Percentiles rank a stretch among this genome's conserved stretches.
phyloP scores from a whole-genome alignment of 768 basidiomycete genomes.

The Paxillus involutus region DNA sequence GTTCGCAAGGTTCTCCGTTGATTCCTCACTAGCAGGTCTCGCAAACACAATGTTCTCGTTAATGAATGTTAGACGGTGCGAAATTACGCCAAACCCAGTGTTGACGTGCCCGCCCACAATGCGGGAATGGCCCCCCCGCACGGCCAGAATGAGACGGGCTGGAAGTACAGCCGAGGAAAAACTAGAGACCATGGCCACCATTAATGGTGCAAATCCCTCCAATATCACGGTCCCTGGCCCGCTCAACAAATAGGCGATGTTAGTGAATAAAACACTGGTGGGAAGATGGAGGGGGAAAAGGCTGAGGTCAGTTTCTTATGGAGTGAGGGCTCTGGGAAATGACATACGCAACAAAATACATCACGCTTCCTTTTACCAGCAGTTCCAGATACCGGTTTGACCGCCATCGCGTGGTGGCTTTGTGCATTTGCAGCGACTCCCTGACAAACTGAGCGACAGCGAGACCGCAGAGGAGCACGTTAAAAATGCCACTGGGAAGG shows the following conservation, averaged over 20 bases:
- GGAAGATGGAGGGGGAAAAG: too few relatives aligned
- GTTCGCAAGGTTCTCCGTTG: background rate
- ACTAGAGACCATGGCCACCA: too few relatives aligned
- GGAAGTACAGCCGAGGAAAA: background rate
- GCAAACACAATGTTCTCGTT: background rate
- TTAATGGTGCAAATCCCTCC: too few relatives aligned
- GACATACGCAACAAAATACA: background rate
- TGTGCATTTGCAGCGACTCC: background rate
- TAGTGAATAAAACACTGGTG: too few relatives aligned
- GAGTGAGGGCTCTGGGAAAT: too few relatives aligned
- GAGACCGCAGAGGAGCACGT: background rate
- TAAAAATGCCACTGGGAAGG: background rate
- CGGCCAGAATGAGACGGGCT: background rate
- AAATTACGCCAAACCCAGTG: background rate
- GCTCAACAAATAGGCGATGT: too few relatives aligned
- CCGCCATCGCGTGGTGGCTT: background rate
- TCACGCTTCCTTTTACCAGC: background rate
- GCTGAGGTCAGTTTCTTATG: too few relatives aligned
- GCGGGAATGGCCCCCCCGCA: background rate
- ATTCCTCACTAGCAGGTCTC: background rate
- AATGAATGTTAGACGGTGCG: background rate
- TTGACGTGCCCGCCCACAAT: background rate
- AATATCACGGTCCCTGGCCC: too few relatives aligned
- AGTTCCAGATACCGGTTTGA: background rate
- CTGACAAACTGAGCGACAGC: background rate